Conservation (phyloP, 257 asterid species). For the Mentha longifolia region DNA sequence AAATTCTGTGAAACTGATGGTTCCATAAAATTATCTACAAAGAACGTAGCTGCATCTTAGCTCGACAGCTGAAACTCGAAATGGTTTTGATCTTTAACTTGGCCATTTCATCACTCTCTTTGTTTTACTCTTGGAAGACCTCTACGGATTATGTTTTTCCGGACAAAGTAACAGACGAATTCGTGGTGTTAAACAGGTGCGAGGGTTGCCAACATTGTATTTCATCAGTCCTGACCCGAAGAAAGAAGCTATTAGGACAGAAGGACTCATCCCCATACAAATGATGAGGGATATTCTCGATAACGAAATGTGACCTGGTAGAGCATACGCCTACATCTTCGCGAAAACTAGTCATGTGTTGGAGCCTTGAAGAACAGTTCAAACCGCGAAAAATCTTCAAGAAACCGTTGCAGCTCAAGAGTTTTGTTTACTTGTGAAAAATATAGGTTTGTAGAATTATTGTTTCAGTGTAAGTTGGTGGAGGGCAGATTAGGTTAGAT, state of each 20-base stretch:
- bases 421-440: slow-evolving; percentile 29
- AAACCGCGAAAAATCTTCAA: background rate
- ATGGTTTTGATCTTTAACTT: background rate
- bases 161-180: background rate
- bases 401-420: slow-evolving; percentile 25
- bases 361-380: slow-evolving; percentile 13
- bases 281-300: slow-evolving; percentile 90
- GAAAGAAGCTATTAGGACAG: slow-evolving; percentile 91
- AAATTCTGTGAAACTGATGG: too few species aligned
- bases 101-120: background rate
- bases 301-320: slow-evolving; percentile 62
- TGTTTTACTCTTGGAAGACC: background rate
- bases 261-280: slow-evolving; percentile 94
- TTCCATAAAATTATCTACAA: too few species aligned
- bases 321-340: slow-evolving; percentile 5
- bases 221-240: slow-evolving; percentile 89
- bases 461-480: slow-evolving; percentile 29
- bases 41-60: too few species aligned
- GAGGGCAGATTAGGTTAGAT: slow-evolving; percentile 16
- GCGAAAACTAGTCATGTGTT: background rate
- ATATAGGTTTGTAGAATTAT: slow-evolving; percentile 26
- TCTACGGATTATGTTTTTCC: too few species aligned
- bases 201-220: slow-evolving; percentile 88
- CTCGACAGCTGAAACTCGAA: background rate
- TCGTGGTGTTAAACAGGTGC: slow-evolving; percentile 57